Percentiles rank a stretch among this genome's conserved stretches.
Conservation (phyloP, 2,329 filamentous ascomycete species). For the Lecanicillium sp. region DNA sequence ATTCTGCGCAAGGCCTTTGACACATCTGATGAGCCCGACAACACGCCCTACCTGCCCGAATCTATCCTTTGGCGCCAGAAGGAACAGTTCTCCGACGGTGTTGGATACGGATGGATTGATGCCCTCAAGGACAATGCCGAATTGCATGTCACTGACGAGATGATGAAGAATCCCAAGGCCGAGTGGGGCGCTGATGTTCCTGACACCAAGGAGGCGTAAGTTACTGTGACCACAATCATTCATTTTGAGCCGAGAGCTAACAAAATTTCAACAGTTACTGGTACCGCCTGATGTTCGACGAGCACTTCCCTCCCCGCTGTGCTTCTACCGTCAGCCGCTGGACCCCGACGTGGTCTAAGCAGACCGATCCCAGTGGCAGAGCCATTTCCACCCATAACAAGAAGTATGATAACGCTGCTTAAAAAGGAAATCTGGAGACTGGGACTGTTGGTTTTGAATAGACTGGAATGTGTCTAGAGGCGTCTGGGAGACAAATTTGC, state of each 20-base stretch:
- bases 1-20: slow-evolving; percentile 97
- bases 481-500: no score
- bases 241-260: slow-evolving; percentile 15
- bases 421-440: slow-evolving; percentile 11
- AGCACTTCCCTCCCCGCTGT: slow-evolving; percentile 90
- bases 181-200: slow-evolving; percentile 93
- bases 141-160: slow-evolving; percentile 84
- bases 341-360: slow-evolving; percentile 95
- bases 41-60: slow-evolving; percentile 83
- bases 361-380: slow-evolving; percentile 89
- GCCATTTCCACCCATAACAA: slow-evolving; percentile 68
- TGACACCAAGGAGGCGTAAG: slow-evolving; percentile 90
- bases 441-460: no score
- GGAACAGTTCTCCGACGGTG: slow-evolving; percentile 98
- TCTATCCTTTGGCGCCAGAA: slow-evolving; percentile 98
- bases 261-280: slow-evolving; percentile 56
- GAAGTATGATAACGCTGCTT: slow-evolving; percentile 55
- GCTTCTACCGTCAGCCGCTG: slow-evolving; percentile 91
- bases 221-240: slow-evolving; percentile 14
- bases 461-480: no score
- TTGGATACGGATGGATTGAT: slow-evolving; percentile 99
- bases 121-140: slow-evolving; percentile 92
- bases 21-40: slow-evolving; percentile 74
- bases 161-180: slow-evolving; percentile 96
- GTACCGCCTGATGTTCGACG: slow-evolving; percentile 98